Evolutionary conservation across 2,329 filamentous ascomycete species (phyloP).

Genomic region (Penicillium italicum): DNA sequence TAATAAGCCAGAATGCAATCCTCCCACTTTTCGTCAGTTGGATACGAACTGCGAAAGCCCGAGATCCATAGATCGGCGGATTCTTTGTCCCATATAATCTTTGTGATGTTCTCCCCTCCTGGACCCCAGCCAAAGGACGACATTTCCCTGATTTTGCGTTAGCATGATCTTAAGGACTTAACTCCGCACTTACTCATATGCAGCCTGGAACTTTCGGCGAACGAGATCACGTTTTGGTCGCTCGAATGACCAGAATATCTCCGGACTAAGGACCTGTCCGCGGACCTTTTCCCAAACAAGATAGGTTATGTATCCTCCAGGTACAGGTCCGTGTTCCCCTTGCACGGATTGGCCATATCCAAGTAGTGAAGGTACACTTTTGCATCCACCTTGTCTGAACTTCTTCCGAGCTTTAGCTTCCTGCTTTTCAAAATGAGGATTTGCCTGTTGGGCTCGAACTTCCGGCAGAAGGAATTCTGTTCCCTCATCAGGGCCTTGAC

Average conservation of each 20-base stretch:
- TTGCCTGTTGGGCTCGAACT: constrained; percentile 5
- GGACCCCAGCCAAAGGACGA: constrained; percentile 2
- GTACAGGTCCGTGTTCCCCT: constrained; percentile 3
- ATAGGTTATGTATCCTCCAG: constrained; percentile 5
- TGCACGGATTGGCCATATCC: constrained; percentile 3
- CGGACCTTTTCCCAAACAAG: constrained; percentile 3
- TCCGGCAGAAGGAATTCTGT: constrained; percentile 2
- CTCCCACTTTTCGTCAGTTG: not conserved
- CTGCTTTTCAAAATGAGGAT: not conserved
- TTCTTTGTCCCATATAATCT: constrained; percentile 4
- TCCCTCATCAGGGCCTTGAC: constrained; percentile 3
- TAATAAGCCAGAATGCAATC: constrained; percentile 1
- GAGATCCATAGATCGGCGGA: constrained; percentile 3
- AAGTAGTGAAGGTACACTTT: constrained; percentile 5
- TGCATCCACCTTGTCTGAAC: constrained; percentile 3
- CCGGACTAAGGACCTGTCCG: constrained; percentile 1
- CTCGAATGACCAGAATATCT: constrained; percentile 2
- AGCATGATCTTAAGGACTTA: not conserved
- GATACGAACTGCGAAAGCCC: not conserved
- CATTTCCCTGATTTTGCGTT: constrained; percentile 2
- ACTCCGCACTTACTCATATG: constrained; percentile 3
- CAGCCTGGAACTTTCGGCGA: constrained; percentile 1
- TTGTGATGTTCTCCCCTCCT: not conserved
- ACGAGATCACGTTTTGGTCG: constrained; percentile 1
- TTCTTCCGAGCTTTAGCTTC: constrained; percentile 1